Base-by-base conservation (phyloP, 2,329 filamentous ascomycete species). In the Beauveria rudraprayagi region DNA sequence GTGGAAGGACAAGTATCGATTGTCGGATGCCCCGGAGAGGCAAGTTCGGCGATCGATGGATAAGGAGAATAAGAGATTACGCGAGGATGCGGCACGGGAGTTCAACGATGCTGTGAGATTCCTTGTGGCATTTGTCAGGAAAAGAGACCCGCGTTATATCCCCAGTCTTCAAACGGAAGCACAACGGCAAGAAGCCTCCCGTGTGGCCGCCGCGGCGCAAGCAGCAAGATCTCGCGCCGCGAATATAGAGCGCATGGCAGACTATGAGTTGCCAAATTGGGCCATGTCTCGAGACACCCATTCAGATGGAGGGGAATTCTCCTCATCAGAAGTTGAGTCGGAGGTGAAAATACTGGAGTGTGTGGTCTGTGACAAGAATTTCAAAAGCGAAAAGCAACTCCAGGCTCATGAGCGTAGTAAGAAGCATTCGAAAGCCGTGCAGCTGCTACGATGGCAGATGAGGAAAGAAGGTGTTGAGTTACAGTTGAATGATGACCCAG, bases 331-430 rank as follows among this genome's bases (percentile, higher is more conserved):
- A 37, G 78, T 76, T 14, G 82, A 83, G 28, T 79, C 78, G 2
- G 82, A 83, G 64, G 71, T 81, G 3, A 82, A 88, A 65, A 76
- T 85, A 34, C 83, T 90, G 58, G 87, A 87, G 67, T 97, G 94
- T 70, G 83, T 88, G 3, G 83, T 86, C 5, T 97, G 94, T 73
- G 83, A 85, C 66, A 91, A 89, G 66, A 81, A 76, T 0, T 99
- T 97, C 75, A 84, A 97, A 75, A 97, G 92, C 69, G 90, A 96
- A 70, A 92, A 91, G 66, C 93, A 97, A 70, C 92, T 89, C 63
- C 87, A 95, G 68, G 88, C 89, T 3, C 94, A 99, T 69, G 92
- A 97, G 76, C 91, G 89, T 76, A 97, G 93, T 79, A 99, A 96
- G 73, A 99, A 97, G 75, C 94, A 99, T 69, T 75, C 87, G 63